Conservation (phyloP, 2,329 filamentous ascomycete genomes). For the Neonectria faginata region DNA sequence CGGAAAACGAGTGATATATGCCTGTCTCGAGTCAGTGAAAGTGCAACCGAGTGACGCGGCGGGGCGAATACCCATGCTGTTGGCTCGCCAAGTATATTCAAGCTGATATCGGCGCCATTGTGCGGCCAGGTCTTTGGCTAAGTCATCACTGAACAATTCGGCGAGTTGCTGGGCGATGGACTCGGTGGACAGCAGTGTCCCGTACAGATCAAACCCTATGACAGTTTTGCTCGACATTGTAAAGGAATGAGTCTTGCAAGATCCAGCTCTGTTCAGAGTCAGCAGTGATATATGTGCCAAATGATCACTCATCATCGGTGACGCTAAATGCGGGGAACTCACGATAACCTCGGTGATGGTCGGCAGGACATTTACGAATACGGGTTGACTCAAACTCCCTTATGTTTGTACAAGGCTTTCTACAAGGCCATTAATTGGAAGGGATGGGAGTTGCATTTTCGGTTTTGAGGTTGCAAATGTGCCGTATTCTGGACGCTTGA, state of each 20-base stretch:
- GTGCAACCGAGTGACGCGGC: too few species aligned
- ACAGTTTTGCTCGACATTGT: constrained; percentile 49
- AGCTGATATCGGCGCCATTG: constrained; percentile 78
- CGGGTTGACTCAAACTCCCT: neutral
- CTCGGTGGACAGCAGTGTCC: constrained; percentile 78
- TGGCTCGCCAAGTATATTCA: constrained; percentile 82
- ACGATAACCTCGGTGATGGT: neutral
- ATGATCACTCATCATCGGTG: neutral
- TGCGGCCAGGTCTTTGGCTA: constrained; percentile 66
- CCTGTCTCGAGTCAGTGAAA: constrained; percentile 54
- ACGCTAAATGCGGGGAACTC: neutral
- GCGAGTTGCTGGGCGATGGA: constrained; percentile 73
- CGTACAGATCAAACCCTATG: constrained; percentile 81
- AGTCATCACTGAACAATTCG: constrained; percentile 66
- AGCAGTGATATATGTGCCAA: neutral
- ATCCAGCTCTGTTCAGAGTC: neutral
- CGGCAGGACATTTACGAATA: neutral
- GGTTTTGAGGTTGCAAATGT: too few species aligned
- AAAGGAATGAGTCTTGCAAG: neutral
- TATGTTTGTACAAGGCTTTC: too few species aligned
- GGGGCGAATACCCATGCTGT: constrained; percentile 72
- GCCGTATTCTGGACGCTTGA: too few species aligned
- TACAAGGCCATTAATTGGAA: too few species aligned
- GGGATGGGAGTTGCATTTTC: too few species aligned
- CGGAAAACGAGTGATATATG: constrained; percentile 62